A percentile compares a stretch with the other conserved stretches of the same genome.
Conservation (phyloP, 768 basidiomycete genomes). For the Lentinula lateritia region DNA sequence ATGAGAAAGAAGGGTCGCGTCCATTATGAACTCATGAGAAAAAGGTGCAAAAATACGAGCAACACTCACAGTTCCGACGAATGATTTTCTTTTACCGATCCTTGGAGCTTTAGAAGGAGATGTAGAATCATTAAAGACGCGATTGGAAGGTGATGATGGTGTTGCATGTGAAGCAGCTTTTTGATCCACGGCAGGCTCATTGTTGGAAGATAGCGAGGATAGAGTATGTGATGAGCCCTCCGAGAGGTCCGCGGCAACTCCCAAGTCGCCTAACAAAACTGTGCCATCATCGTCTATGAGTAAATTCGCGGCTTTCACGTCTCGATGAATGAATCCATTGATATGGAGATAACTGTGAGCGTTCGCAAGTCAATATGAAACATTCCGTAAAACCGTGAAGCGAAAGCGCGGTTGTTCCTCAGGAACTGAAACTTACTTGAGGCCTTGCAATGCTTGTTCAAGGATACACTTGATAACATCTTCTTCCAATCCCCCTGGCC, state of each 20-base stretch:
- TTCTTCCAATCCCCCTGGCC: conserved; percentile 88
- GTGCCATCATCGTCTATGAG: conserved; percentile 89
- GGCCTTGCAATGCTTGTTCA: conserved; percentile 81
- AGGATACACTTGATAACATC: conserved; percentile 83
- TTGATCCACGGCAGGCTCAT: conserved; percentile 12
- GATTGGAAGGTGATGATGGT: conserved; percentile 15
- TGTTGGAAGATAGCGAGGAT: conserved; percentile 14
- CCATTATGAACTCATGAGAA: neutral
- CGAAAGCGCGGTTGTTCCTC: neutral
- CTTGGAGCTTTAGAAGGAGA: conserved; percentile 28
- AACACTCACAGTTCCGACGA: conserved; percentile 77
- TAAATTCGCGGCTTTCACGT: conserved; percentile 91
- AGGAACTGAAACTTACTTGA: conserved; percentile 51
- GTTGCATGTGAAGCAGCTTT: conserved; percentile 9
- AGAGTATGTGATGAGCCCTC: conserved; percentile 47
- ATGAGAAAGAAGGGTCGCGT: neutral
- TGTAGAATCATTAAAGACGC: conserved; percentile 28
- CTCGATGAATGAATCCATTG: conserved; percentile 90
- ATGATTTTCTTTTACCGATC: conserved; percentile 80
- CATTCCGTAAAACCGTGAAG: neutral
- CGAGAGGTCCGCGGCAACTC: conserved; percentile 80
- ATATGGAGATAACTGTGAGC: conserved; percentile 69
- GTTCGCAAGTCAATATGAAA: neutral
- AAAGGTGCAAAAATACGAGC: neutral
- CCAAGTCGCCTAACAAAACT: conserved; percentile 87